These are phyloP conservation scores for Apiospora saccharicola DNA, from an alignment of 2,329 filamentous ascomycete species.

Conservation along the genomic window DNA sequence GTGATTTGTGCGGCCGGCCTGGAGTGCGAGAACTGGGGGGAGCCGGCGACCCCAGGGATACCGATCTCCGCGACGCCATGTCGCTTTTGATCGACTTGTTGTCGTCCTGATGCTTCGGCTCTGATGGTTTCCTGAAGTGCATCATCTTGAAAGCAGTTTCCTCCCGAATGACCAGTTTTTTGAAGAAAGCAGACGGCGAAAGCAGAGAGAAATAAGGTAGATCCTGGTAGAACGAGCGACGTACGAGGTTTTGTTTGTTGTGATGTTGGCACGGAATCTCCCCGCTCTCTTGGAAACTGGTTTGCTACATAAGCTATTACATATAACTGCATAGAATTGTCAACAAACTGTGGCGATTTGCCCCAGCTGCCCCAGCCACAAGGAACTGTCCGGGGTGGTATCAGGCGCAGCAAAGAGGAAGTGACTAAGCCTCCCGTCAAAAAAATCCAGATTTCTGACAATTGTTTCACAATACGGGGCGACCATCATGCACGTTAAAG, in stretches of 20 bases:
- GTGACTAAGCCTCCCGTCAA: not conserved
- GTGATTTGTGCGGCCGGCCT: not conserved
- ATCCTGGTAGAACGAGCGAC: not conserved
- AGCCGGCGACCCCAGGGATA: not conserved
- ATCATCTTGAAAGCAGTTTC: not conserved
- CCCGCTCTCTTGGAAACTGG: conserved; percentile 10
- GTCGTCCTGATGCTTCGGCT: not conserved
- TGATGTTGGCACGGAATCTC: not conserved
- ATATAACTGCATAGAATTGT: not conserved
- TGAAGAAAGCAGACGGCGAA: not conserved
- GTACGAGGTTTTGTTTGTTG: not conserved
- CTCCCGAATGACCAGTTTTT: not conserved
- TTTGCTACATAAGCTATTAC: conserved; percentile 9
- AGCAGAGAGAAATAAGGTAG: not conserved
- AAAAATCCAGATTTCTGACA: not conserved
- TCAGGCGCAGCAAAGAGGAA: not conserved
- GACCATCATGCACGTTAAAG: not conserved
- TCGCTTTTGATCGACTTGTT: not conserved
- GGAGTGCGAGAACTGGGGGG: not conserved
- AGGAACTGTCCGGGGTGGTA: not conserved
- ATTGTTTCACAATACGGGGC: conserved; percentile 12
- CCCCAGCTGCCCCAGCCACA: not conserved
- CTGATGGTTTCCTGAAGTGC: conserved; percentile 4
- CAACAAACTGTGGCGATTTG: not conserved
- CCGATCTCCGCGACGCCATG: not conserved